Conservation (phyloP, 495 filamentous ascomycete species). For the Penicillium verhagenii region DNA sequence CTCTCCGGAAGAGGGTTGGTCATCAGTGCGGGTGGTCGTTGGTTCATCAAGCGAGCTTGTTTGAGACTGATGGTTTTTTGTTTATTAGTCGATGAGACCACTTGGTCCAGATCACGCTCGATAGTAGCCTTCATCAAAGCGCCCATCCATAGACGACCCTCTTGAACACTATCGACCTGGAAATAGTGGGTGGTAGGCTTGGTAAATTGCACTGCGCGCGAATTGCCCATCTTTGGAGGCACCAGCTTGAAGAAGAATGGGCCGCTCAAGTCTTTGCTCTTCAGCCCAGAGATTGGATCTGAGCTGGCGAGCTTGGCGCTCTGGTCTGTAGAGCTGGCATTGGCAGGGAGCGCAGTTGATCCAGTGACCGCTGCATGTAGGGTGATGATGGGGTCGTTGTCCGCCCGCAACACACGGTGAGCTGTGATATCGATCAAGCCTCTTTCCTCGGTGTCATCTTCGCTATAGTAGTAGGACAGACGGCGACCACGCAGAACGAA, state of each 20-base stretch:
- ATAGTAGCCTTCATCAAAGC: conserved; percentile 99
- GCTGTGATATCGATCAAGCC: conserved; percentile 97
- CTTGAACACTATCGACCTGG: conserved; percentile 83
- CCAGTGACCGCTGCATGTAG: conserved; percentile 91
- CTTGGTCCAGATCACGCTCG: conserved; percentile 78
- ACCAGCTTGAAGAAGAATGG: conserved; percentile 99
- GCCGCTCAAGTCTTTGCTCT: conserved; percentile 42
- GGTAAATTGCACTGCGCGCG: conserved; percentile 92
- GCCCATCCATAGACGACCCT: conserved; percentile 96
- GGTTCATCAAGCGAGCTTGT: conserved; percentile 77
- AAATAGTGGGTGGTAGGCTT: conserved; percentile 97
- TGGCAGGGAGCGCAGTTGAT: conserved; percentile 70
- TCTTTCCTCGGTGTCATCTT: conserved; percentile 86
- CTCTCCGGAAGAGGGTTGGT: conserved; percentile 27
- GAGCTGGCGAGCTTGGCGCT: conserved; percentile 23
- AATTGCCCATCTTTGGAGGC: conserved; percentile 82
- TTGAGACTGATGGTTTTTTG: conserved; percentile 88
- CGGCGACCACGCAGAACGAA: conserved; percentile 91
- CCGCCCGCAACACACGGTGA: conserved; percentile 92
- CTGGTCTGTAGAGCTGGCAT: conserved; percentile 53
- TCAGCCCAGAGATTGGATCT: conserved; percentile 9
- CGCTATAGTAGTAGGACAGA: conserved; percentile 94
- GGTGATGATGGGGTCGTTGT: conserved; percentile 84
- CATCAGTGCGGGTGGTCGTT: conserved; percentile 87
- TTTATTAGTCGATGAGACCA: conserved; percentile 86